Conservation (phyloP, 768 basidiomycete species). For the Naematelia aurantialba region DNA sequence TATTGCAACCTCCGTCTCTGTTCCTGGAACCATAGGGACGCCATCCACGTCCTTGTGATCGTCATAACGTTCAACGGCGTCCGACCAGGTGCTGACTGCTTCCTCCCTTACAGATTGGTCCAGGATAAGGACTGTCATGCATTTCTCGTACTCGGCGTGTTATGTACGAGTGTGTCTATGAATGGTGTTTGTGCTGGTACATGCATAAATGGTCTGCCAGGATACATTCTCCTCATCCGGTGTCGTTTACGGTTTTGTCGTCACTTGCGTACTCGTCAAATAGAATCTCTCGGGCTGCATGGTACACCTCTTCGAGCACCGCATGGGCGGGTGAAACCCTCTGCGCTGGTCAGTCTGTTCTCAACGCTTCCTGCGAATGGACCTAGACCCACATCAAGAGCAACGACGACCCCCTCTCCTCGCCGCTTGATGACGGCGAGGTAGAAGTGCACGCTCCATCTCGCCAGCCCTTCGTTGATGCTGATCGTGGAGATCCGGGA, state of each 20-base stretch:
- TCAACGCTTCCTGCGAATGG: neutral
- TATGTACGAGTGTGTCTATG: neutral
- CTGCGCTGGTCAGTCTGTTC: slow-evolving; percentile 12
- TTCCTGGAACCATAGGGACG: too few species aligned
- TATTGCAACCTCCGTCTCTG: too few species aligned
- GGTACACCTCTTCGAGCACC: slow-evolving; percentile 39
- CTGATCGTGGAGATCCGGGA: slow-evolving; percentile 32
- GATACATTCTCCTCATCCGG: neutral
- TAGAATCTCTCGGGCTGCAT: slow-evolving; percentile 32
- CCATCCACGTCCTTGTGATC: too few species aligned
- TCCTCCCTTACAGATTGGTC: slow-evolving; percentile 10
- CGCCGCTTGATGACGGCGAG: slow-evolving; percentile 27
- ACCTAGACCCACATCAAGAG: slow-evolving; percentile 27
- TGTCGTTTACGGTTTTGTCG: neutral
- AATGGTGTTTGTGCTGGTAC: neutral
- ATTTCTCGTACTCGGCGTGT: neutral
- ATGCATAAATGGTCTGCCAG: neutral
- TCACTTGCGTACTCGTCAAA: slow-evolving; percentile 32
- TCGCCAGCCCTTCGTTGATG: slow-evolving; percentile 38
- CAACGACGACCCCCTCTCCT: slow-evolving; percentile 25
- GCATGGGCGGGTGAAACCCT: slow-evolving; percentile 19
- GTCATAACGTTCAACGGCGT: too few species aligned
- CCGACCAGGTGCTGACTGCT: too few species aligned
- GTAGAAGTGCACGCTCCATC: slow-evolving; percentile 37
- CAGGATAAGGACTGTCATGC: neutral